These are phyloP conservation scores for Karstenula rhodostoma DNA, from an alignment of 2,329 filamentous ascomycete genomes.

Conservation along the genomic window DNA sequence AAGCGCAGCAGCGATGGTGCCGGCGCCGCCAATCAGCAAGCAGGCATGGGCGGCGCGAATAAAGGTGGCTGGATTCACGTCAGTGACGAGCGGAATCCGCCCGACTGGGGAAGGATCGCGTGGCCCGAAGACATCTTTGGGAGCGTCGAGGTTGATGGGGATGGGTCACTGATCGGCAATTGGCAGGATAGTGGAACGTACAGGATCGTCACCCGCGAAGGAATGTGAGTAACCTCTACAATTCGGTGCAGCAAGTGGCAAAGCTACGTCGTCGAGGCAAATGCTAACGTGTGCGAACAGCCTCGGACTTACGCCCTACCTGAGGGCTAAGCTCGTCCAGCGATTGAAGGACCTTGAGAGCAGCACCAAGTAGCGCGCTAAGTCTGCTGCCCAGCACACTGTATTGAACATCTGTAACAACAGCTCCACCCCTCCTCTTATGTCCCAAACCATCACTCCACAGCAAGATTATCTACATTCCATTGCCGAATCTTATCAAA, in stretches of 20 bases:
- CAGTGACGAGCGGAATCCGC: conserved; percentile 66
- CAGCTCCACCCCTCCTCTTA: not conserved
- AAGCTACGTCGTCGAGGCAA: not conserved
- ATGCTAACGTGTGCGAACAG: conserved; percentile 32
- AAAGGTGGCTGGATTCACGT: conserved; percentile 70
- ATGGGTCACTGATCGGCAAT: conserved; percentile 65
- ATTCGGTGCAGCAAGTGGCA: not conserved
- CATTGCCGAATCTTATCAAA: conserved; percentile 4
- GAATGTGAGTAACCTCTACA: conserved; percentile 55
- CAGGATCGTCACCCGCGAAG: conserved; percentile 66
- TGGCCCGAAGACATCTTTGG: conserved; percentile 74
- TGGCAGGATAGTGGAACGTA: conserved; percentile 71
- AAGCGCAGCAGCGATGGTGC: conserved; percentile 56
- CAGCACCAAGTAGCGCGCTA: conserved; percentile 15
- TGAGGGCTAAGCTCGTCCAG: conserved; percentile 60
- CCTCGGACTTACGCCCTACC: conserved; percentile 56
- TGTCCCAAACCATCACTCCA: not conserved
- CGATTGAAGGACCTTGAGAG: conserved; percentile 46
- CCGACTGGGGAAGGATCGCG: conserved; percentile 70
- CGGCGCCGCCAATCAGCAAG: conserved; percentile 66
- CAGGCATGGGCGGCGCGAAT: conserved; percentile 65
- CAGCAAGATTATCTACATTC: conserved; percentile 2
- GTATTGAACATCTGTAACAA: not conserved
- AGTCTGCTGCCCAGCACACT: not conserved
- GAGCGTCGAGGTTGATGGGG: conserved; percentile 67